phyloP scores from a whole-genome alignment of 2,329 filamentous ascomycete genomes.

The Cladosporium phlei region DNA sequence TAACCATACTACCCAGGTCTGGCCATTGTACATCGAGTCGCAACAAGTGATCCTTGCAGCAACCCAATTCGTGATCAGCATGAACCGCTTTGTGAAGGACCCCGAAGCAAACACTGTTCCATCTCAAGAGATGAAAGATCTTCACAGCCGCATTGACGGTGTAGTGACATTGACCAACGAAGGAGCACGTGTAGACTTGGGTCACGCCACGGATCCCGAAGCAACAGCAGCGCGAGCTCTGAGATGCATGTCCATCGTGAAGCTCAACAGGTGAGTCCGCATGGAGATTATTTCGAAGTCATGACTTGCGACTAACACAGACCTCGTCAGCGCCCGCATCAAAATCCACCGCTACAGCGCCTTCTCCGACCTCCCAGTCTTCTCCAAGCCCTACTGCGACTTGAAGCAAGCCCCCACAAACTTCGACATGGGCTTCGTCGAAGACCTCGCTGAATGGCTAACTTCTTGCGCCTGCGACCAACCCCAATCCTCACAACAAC shows the following conservation, averaged over 20 bases:
- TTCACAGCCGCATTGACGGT: not conserved
- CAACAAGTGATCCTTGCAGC: slow-evolving; percentile 47
- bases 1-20: slow-evolving; percentile 27
- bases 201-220: slow-evolving; percentile 38
- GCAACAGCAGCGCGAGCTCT: slow-evolving; percentile 41
- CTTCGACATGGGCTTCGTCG: slow-evolving; percentile 5
- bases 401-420: slow-evolving; percentile 33
- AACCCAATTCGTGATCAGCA: slow-evolving; percentile 25
- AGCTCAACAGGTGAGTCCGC: slow-evolving; percentile 43
- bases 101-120: not conserved
- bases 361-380: slow-evolving; percentile 49
- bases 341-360: slow-evolving; percentile 51
- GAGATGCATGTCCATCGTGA: slow-evolving; percentile 46
- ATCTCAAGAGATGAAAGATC: not conserved
- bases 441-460: slow-evolving; percentile 17
- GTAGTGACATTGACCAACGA: not conserved
- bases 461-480: slow-evolving; percentile 15
- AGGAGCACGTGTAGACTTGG: slow-evolving; percentile 26
- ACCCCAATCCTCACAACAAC: slow-evolving; percentile 19
- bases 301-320: not conserved
- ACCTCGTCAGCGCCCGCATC: slow-evolving; percentile 42
- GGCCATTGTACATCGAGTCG: slow-evolving; percentile 42
- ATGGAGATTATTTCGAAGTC: no score
- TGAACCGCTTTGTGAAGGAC: slow-evolving; percentile 8
- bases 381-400: slow-evolving; percentile 48